Conservation (phyloP, 306 rosid genomes). For the Trichosanthes cucumerina region DNA sequence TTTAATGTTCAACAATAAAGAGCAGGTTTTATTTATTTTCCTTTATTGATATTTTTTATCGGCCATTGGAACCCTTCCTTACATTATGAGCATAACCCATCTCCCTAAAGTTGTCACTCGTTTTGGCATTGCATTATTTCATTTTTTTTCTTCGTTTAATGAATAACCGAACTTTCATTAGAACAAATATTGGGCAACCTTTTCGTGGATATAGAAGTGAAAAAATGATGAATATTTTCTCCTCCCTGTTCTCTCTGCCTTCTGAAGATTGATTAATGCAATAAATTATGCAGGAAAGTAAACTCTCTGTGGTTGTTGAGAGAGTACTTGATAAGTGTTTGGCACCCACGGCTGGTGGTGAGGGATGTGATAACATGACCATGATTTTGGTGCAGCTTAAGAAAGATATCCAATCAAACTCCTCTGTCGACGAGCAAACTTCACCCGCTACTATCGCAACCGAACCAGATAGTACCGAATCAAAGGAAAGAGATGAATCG, state of each 20-base stretch:
- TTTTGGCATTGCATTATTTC: no score
- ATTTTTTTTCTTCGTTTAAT: no score
- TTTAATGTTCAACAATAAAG: background rate
- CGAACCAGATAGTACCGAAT: conserved; percentile 27
- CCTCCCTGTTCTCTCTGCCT: background rate
- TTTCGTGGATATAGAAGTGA: background rate
- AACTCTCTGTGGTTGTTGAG: conserved; percentile 69
- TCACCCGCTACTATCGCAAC: conserved; percentile 7
- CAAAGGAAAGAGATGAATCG: conserved; percentile 15
- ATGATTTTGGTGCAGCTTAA: conserved; percentile 90
- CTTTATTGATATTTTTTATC: background rate
- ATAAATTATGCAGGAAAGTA: conserved; percentile 50
- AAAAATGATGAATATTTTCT: background rate
- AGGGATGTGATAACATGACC: conserved; percentile 98
- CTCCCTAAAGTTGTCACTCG: background rate
- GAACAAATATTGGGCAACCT: background rate
- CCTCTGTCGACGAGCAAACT: conserved; percentile 32
- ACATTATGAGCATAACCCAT: background rate
- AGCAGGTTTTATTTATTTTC: background rate
- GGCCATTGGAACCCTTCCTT: background rate
- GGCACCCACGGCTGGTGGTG: conserved; percentile 80
- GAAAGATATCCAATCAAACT: conserved; percentile 30
- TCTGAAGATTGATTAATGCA: background rate
- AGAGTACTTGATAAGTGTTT: conserved; percentile 74
- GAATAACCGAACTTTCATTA: no score